Evolutionary conservation across 257 asterid genomes (phyloP).

Genomic region (Ilex aquifolium): DNA sequence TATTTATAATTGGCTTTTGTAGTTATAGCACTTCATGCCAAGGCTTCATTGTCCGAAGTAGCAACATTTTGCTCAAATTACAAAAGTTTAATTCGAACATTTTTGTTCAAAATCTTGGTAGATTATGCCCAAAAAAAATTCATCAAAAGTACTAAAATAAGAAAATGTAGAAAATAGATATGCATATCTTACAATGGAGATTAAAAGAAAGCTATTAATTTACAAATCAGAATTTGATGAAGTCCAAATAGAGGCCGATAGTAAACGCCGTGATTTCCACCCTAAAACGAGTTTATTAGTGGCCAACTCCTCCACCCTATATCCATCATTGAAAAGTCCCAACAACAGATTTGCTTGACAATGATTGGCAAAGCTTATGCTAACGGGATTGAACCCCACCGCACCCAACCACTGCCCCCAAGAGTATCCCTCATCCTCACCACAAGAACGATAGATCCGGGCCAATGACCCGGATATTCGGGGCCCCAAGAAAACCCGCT

Average conservation of each 20-base stretch:
- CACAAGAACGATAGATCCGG: conserved; percentile 33
- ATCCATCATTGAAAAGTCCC: conserved; percentile 77
- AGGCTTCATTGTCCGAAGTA: too few relatives aligned
- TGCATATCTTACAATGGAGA: too few relatives aligned
- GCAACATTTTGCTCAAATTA: too few relatives aligned
- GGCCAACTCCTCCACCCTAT: conserved; percentile 56
- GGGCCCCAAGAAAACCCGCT: conserved; percentile 62
- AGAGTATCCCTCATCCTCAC: conserved; percentile 28
- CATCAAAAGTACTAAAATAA: too few relatives aligned
- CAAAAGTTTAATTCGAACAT: too few relatives aligned
- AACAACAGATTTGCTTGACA: conserved; percentile 70
- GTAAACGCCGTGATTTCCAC: conserved; percentile 71
- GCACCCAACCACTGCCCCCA: conserved; percentile 60
- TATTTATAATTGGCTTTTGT: too few relatives aligned
- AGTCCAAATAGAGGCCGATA: conserved; percentile 78
- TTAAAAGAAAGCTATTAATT: background rate
- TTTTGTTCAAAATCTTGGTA: too few relatives aligned
- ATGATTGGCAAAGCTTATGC: conserved; percentile 61
- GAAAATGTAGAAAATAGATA: too few relatives aligned
- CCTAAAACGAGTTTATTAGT: conserved; percentile 58
- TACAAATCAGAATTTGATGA: conserved; percentile 33
- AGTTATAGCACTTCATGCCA: too few relatives aligned
- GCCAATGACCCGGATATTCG: conserved; percentile 45
- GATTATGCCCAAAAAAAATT: too few relatives aligned
- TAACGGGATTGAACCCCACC: conserved; percentile 32